These are phyloP conservation scores for Heliosperma pusillum DNA, from an alignment of 148 eudicot species.

Conservation along the genomic window DNA sequence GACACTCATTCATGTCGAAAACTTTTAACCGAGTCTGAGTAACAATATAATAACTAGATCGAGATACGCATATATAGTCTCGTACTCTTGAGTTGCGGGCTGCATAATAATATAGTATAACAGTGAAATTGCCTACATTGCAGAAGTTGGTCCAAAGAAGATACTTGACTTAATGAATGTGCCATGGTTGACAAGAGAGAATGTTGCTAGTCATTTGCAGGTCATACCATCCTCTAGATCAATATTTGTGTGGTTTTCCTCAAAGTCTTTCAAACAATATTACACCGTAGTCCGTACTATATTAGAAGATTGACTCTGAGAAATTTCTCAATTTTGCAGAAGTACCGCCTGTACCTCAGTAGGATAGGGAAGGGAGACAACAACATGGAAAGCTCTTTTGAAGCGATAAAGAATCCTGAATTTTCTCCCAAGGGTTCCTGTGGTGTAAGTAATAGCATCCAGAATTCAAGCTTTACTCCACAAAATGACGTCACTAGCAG, in stretches of 20 bases:
- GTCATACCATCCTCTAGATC: slow-evolving; percentile 31
- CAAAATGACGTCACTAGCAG: slow-evolving; percentile 37
- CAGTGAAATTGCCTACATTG: slow-evolving; percentile 28
- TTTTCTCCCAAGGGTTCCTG: slow-evolving; percentile 42
- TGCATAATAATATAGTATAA: slow-evolving; percentile 20
- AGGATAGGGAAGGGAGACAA: slow-evolving; percentile 59
- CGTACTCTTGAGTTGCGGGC: slow-evolving; percentile 8
- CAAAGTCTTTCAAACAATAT: background rate
- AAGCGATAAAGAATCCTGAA: slow-evolving; percentile 45
- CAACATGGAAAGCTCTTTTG: slow-evolving; percentile 44
- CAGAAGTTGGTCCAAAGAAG: slow-evolving; percentile 98
- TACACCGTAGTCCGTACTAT: slow-evolving; percentile 5
- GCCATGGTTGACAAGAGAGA: slow-evolving; percentile 87
- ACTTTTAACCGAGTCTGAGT: background rate
- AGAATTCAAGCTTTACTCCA: slow-evolving; percentile 33
- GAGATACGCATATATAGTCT: background rate
- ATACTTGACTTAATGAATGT: slow-evolving; percentile 90
- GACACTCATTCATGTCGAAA: background rate
- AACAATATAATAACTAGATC: background rate
- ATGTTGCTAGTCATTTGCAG: slow-evolving; percentile 99
- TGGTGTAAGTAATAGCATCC: slow-evolving; percentile 38
- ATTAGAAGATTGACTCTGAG: slow-evolving; percentile 2
- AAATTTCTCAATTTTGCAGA: slow-evolving; percentile 50
- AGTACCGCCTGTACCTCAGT: slow-evolving; percentile 84
- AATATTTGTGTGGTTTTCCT: slow-evolving; percentile 1